Percentiles rank a stretch among this genome's conserved stretches.
Conservation (phyloP, 345 rosid genomes). For the Acer yangbiense region DNA sequence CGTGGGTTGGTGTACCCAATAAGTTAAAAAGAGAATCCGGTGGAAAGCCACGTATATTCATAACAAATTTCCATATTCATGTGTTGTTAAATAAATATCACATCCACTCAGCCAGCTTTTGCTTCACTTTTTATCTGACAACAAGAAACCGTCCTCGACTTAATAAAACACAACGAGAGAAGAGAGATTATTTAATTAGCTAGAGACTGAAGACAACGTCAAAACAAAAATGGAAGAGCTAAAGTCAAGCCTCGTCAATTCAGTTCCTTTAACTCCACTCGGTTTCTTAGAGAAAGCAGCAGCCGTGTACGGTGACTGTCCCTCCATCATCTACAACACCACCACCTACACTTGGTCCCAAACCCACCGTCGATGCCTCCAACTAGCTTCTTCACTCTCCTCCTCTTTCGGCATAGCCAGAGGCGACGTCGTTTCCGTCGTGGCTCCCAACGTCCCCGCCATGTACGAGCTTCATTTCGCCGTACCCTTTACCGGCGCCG, state of each 20-base stretch:
- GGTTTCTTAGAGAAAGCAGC: constrained; percentile 5
- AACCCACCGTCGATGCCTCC: constrained; percentile 6
- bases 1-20: too few relatives aligned
- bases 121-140: too few relatives aligned
- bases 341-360: neutral
- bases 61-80: too few relatives aligned
- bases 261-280: neutral
- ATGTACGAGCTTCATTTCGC: constrained; percentile 7
- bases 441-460: constrained; percentile 3
- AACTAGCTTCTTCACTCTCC: neutral
- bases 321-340: neutral
- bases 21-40: too few relatives aligned
- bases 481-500: neutral
- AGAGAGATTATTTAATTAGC: too few relatives aligned
- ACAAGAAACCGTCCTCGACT: too few relatives aligned
- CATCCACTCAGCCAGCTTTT: too few relatives aligned
- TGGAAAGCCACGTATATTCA: too few relatives aligned
- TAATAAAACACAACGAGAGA: too few relatives aligned
- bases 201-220: too few relatives aligned
- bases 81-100: too few relatives aligned
- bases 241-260: neutral
- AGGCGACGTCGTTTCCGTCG: neutral
- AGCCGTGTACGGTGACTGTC: neutral
- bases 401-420: neutral
- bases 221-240: neutral